Evolutionary conservation across 768 basidiomycete species (phyloP).

Genomic region (Termitomyces sp.): DNA sequence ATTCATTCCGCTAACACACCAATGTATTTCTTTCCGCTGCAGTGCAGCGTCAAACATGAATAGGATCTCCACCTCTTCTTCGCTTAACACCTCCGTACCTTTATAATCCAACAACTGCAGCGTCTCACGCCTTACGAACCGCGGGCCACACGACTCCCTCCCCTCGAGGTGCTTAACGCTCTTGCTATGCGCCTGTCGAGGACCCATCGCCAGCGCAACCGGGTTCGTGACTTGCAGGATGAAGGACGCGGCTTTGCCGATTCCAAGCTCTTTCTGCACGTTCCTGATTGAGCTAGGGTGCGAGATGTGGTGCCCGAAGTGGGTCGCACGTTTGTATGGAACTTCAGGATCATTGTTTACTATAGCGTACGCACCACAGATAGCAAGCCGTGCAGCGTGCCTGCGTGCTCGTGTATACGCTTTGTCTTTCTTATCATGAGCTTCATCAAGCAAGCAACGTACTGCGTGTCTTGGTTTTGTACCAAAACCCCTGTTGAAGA

Average conservation of each 20-base stretch:
- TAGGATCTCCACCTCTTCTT: conserved; percentile 25
- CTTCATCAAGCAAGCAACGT: neutral
- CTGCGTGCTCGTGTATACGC: conserved; percentile 21
- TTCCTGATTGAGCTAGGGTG: conserved; percentile 49
- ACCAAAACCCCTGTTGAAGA: conserved; percentile 49
- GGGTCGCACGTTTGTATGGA: conserved; percentile 46
- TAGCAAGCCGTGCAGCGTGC: conserved; percentile 49
- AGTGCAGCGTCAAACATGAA: conserved; percentile 37
- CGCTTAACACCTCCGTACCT: conserved; percentile 42
- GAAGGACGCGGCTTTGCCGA: conserved; percentile 50
- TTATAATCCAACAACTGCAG: conserved; percentile 52
- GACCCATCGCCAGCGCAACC: conserved; percentile 37
- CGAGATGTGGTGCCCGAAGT: conserved; percentile 57
- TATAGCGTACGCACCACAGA: conserved; percentile 57
- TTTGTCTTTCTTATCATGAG: neutral
- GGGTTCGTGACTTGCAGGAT: conserved; percentile 47
- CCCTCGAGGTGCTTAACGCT: conserved; percentile 43
- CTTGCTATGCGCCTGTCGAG: conserved; percentile 27
- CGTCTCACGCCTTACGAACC: conserved; percentile 50
- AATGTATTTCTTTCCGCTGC: neutral
- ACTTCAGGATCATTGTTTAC: conserved; percentile 44
- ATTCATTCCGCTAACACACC: too few species aligned
- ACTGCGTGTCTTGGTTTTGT: conserved; percentile 65
- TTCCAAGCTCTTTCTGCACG: conserved; percentile 57
- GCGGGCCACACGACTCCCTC: conserved; percentile 41